Evolutionary conservation across 805 yeast genomes (phyloP).

Genomic region (Candida parachauliodes): DNA sequence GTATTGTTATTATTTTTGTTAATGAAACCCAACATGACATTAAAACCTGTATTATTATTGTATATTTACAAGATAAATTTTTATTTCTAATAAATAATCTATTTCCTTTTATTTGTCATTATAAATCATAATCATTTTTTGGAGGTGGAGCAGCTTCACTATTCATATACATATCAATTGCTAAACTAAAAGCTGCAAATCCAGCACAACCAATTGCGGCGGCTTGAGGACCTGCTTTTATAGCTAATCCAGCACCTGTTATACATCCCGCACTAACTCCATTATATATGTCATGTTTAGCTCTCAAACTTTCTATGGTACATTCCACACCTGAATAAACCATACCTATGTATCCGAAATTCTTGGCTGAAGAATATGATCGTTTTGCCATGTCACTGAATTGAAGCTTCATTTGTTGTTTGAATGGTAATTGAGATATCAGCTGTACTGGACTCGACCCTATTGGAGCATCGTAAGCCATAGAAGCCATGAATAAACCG

Average conservation of each 20-base stretch:
- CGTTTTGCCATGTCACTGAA: slow-evolving; percentile 89
- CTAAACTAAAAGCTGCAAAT: slow-evolving; percentile 91
- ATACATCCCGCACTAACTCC: slow-evolving; percentile 93
- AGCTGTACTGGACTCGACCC: slow-evolving; percentile 54
- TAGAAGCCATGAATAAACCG: slow-evolving; percentile 89
- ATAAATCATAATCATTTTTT: slow-evolving; percentile 73
- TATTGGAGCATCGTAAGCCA: slow-evolving; percentile 77
- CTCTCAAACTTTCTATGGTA: slow-evolving; percentile 77
- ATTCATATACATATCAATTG: slow-evolving; percentile 82
- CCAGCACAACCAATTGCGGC: slow-evolving; percentile 94
- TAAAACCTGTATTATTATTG: slow-evolving; percentile 1
- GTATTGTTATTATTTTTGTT: slow-evolving; percentile 41
- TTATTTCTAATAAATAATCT: background rate
- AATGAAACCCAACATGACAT: slow-evolving; percentile 1
- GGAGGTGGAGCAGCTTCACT: slow-evolving; percentile 85
- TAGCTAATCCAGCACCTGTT: slow-evolving; percentile 94
- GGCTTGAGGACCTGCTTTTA: slow-evolving; percentile 91
- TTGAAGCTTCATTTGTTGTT: slow-evolving; percentile 88
- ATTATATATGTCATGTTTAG: slow-evolving; percentile 87
- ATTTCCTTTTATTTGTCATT: slow-evolving; percentile 6
- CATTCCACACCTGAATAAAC: slow-evolving; percentile 93
- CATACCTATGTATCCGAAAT: slow-evolving; percentile 90
- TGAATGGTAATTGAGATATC: slow-evolving; percentile 81
- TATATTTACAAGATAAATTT: slow-evolving; percentile 8
- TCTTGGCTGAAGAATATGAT: slow-evolving; percentile 85